Conservation (phyloP, 495 filamentous ascomycete genomes). For the Glonium stellatum region DNA sequence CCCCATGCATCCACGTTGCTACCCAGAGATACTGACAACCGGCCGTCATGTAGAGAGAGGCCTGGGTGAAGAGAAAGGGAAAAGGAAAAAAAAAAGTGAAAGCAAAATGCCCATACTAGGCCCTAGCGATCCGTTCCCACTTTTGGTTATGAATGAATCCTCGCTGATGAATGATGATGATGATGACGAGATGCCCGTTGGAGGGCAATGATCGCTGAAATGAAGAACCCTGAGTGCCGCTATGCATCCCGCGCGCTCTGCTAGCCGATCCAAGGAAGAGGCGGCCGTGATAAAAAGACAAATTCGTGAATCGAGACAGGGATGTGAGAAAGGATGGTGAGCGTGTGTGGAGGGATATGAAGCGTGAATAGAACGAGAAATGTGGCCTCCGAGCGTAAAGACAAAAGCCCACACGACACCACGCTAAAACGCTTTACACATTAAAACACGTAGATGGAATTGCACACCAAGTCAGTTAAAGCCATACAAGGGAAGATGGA, state of each 20-base stretch:
- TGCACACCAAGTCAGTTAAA: neutral
- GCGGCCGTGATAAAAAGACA: neutral
- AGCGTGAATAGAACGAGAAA: neutral
- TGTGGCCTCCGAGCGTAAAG: neutral
- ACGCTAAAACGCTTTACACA: conserved; percentile 2
- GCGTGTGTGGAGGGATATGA: neutral
- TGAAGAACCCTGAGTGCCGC: too few relatives aligned
- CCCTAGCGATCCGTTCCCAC: too few relatives aligned
- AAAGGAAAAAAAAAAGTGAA: too few relatives aligned
- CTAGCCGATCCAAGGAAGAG: neutral
- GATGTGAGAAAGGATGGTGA: neutral
- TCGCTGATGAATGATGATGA: too few relatives aligned
- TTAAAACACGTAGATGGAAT: neutral
- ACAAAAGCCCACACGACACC: conserved; percentile 1
- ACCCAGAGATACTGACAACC: too few relatives aligned
- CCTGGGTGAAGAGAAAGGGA: too few relatives aligned
- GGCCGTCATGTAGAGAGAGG: too few relatives aligned
- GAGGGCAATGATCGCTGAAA: too few relatives aligned
- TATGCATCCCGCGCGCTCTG: neutral
- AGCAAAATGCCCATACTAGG: too few relatives aligned
- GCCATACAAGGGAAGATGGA: conserved; percentile 1
- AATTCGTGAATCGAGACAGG: neutral
- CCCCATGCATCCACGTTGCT: too few relatives aligned
- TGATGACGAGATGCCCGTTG: too few relatives aligned
- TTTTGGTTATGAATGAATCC: too few relatives aligned